phyloP scores from a whole-genome alignment of 495 filamentous ascomycete species.

The Trichoderma gamsii region DNA sequence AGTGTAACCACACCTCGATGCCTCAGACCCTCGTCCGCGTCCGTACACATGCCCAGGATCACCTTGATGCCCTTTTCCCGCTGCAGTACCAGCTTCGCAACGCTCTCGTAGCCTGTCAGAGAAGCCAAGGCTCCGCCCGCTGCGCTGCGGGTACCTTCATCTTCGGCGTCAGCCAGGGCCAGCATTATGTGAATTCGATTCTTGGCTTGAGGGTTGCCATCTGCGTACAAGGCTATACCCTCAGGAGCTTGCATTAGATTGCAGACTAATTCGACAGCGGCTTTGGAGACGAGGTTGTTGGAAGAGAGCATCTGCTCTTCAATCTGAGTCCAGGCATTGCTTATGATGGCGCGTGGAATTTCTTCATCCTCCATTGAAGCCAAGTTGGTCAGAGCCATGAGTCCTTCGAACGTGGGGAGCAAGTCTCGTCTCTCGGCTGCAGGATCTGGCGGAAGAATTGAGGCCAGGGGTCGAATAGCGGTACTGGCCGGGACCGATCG shows the following conservation, averaged over 20 bases:
- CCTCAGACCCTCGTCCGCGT: conserved; percentile 66
- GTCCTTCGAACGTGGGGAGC: conserved; percentile 81
- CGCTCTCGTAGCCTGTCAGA: conserved; percentile 68
- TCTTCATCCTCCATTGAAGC: conserved; percentile 68
- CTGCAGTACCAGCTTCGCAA: conserved; percentile 61
- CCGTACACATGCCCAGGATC: conserved; percentile 65
- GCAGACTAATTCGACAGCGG: conserved; percentile 82
- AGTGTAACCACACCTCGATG: conserved; percentile 76
- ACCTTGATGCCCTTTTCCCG: conserved; percentile 63
- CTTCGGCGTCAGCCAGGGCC: conserved; percentile 80
- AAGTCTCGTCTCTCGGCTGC: conserved; percentile 65
- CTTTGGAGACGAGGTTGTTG: conserved; percentile 72
- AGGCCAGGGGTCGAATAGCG: conserved; percentile 71
- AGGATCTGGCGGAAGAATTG: conserved; percentile 56
- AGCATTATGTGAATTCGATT: conserved; percentile 76
- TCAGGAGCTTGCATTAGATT: conserved; percentile 78
- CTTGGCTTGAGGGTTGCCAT: conserved; percentile 56
- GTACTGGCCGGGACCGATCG: conserved; percentile 65
- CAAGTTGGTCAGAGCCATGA: conserved; percentile 89
- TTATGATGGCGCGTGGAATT: conserved; percentile 64
- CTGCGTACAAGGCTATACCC: conserved; percentile 69
- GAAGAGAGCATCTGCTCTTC: conserved; percentile 77
- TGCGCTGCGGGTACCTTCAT: conserved; percentile 68
- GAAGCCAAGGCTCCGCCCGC: conserved; percentile 85
- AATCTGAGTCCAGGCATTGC: conserved; percentile 61